Evolutionary conservation across 1,139 yeast species (phyloP), one percentile per base, ranked within the genome.

Genomic region (Magnusiomyces suaveolens): DNA sequence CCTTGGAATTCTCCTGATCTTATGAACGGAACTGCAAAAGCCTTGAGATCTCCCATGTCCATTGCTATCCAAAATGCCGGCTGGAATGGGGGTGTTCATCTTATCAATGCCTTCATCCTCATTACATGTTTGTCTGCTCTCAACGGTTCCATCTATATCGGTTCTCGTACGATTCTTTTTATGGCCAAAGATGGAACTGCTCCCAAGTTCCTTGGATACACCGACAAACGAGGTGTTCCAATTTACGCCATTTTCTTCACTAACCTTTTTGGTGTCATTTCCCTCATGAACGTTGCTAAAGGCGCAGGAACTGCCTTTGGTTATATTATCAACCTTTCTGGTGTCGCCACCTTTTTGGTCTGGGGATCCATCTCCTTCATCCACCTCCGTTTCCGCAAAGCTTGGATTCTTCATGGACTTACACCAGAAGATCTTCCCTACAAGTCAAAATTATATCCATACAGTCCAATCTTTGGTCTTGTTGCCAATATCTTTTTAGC

Each of bases 281-380:
- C 89, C 1, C 84, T 81, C 68, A 75, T 90, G 75, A 87, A 83
- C 44, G 75, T 81, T 57, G 77, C 84, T 38, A 69, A 76, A 21
- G 76, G 79, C 49, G 94, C 95, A 52, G 72, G 74, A 36, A 74
- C 77, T 18, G 97, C 89, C 10, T 90, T 89, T 73, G 72, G 77
- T 62, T 90, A 96, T 90, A 78, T 90, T 60, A 78, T 88, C 62
- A 87, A 87, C 70, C 82, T 90, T 50, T 81, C 86, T 48, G 80
- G 83, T 21, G 79, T 81, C 26, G 80, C 82, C 12, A 70, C 79
- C 50, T 75, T 80, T 60, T 68, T 79, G 57, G 74, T 80, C 18
- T 80, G 81, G 73, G 70, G 76, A 14, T 71, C 75, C 56, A 75
- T 80, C 55, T 77, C 81, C 66, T 66, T 73, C 60, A 66, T 75